Conservation (phyloP, 2,329 filamentous ascomycete species). For the Nothomitra cinnamomea region DNA sequence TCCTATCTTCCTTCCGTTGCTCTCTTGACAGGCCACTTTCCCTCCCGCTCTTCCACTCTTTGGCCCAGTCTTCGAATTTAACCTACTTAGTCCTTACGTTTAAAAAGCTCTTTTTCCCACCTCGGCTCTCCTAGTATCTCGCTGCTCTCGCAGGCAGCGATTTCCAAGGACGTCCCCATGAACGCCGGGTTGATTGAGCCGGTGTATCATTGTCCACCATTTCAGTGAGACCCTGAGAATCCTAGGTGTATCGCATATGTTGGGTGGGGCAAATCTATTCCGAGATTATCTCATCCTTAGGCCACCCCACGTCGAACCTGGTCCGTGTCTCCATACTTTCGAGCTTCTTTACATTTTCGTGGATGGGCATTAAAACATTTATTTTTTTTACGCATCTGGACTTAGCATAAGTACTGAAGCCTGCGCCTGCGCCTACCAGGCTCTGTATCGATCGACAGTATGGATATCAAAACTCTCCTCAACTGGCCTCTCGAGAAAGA, state of each 20-base stretch:
- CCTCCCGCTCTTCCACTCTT: background rate
- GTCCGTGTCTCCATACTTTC: background rate
- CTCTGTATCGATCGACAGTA: background rate
- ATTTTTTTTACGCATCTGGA: background rate
- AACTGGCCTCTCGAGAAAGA: background rate
- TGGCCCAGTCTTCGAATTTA: background rate
- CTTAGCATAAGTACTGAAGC: background rate
- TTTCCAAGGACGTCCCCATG: background rate
- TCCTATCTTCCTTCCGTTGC: background rate
- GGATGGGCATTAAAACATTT: background rate
- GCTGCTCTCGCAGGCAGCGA: constrained; percentile 1
- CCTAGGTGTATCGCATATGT: constrained; percentile 1
- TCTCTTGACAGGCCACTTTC: background rate
- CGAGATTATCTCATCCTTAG: background rate
- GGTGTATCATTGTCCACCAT: background rate
- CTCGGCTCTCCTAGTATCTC: background rate
- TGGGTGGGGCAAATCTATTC: background rate
- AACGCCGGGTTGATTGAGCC: background rate
- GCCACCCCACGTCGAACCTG: background rate
- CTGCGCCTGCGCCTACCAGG: background rate
- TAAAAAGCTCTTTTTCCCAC: background rate
- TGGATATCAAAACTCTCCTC: constrained; percentile 4
- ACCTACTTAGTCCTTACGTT: background rate
- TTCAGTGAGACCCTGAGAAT: background rate
- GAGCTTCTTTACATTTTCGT: background rate